Base-by-base conservation (phyloP, 306 rosid species). In the Quercus rubra region DNA sequence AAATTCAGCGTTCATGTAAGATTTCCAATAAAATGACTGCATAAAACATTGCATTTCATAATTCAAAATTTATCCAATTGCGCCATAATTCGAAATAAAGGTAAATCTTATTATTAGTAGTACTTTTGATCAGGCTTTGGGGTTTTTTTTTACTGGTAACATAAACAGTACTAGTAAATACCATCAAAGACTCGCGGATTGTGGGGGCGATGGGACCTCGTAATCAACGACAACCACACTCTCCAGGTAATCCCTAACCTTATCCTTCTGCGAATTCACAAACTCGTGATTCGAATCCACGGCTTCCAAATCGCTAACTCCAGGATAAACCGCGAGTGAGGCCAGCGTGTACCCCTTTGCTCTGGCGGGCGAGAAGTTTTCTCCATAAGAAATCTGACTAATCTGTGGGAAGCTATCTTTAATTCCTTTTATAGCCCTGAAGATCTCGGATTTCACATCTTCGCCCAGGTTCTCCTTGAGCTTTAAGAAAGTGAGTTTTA, bases 261-360 rank as follows among this genome's bases (percentile, higher is more conserved):
- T 91, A 41, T 90, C 93, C 87, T 95, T 92, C 81, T 89, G 85
- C 81, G 25, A 5, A 41, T 81, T 85, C 80, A 81, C 86, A 85
- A 86, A 43, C 43, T 90, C 86, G 46, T 70, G 59, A 54, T 93
- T 74, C 2, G 89, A 88, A 80, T 83, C 91, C 87, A 82, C 74
- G 0, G 84, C 91, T 41, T 90, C 94, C 90, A 91, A 28, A 14
- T 88, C 93, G 3, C 71, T 56, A 25, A 30, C 19, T 57, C 90
- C 92, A 0, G 88, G 83, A 43, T 88, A 88, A 43, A 95, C 84
- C 19, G 92, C 96, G 1, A 91, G 75, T 1, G 98, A 92, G 4
- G 97, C 99, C 28, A 95, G 83, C 23, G 97, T 89, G 56, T 74
- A 95, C 23, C 97, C 99, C 71, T 95, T 95, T 5, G 98, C 97